Percentiles rank a stretch among this genome's conserved stretches.
Evolutionary conservation across 83 land plant species (phyloP).

Genomic region (Isoetes engelmannii): DNA sequence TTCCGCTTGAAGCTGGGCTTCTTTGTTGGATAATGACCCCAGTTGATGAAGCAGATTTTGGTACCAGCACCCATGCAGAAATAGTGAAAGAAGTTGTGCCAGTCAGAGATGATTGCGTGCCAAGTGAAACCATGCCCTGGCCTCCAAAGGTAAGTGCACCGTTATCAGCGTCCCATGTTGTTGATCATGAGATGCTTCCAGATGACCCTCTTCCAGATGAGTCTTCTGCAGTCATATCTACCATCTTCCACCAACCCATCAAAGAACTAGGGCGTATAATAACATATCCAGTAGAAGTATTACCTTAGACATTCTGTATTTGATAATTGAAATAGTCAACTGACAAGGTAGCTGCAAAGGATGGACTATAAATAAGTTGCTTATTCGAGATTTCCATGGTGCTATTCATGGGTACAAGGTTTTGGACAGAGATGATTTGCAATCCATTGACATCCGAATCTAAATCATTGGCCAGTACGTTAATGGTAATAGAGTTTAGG

Average conservation of each 20-base stretch:
- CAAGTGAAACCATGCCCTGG: too few relatives aligned
- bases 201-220: background rate
- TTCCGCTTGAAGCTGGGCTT: too few relatives aligned
- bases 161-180: too few relatives aligned
- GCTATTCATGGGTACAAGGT: background rate
- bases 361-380: background rate
- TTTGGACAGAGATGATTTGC: background rate
- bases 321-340: background rate
- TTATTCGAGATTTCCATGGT: background rate
- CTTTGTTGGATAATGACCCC: too few relatives aligned
- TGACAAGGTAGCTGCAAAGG: background rate
- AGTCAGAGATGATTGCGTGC: too few relatives aligned
- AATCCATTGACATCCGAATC: background rate
- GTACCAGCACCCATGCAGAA: too few relatives aligned
- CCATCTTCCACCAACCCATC: background rate
- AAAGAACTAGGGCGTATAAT: background rate
- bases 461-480: background rate
- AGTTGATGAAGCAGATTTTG: too few relatives aligned
- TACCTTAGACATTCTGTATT: background rate
- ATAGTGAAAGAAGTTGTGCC: too few relatives aligned
- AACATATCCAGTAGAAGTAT: background rate
- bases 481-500: background rate
- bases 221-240: background rate
- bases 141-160: too few relatives aligned
- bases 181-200: constrained; percentile 1